Evolutionary conservation across 2,329 filamentous ascomycete species (phyloP), one percentile per base, ranked within the genome.

Genomic region (Emericellopsis atlantica): DNA sequence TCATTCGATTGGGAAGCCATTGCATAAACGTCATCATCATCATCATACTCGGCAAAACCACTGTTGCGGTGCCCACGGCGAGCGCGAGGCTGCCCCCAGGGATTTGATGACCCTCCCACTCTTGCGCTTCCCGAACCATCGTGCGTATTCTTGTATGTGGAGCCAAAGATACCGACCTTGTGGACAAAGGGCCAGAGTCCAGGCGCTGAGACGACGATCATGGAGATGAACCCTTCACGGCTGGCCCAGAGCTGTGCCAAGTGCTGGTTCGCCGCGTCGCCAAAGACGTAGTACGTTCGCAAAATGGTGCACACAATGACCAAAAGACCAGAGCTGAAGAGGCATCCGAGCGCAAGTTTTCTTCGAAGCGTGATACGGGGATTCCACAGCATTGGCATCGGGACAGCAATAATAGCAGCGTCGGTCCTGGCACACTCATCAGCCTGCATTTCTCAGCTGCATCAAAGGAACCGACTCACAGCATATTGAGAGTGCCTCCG

Each of bases 361-460:
- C 26, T 44, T 8, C 37, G 35, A 8, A 45, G 33, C 4, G 44
- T 39, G 1, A 50, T 43, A 4, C 45, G 44, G 4, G 50, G 46
- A 2, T 44, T 47, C 46, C 49, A 54, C 6, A 62, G 42, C 14
- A 62, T 45, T 2, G 59, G 57, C n/a, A 61, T 40, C 0, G 59
- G 59, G 21, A 62, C 59, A 10, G 42, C 46, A 7, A 62, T 47
- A 21, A 62, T 47, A 36, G 52, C 45, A 16, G 52, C 45, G 40
- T 62, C 59, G 43, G 58, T 61, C 12, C 55, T 59, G 18, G 21
- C 11, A n/a, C 7, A 6, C 11, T n/a, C 11, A n/a, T 31, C n/a
- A 18, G 12, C 23, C 18, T 21, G 5, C 18, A 21, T 39, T 4
- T 1, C n/a, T 31, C 15, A 7, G 12, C 31, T 22, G 23, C n/a